Evolutionary conservation across 2,329 filamentous ascomycete genomes (phyloP), one percentile per base, ranked within the genome.

Genomic region (Cadophora gregata): DNA sequence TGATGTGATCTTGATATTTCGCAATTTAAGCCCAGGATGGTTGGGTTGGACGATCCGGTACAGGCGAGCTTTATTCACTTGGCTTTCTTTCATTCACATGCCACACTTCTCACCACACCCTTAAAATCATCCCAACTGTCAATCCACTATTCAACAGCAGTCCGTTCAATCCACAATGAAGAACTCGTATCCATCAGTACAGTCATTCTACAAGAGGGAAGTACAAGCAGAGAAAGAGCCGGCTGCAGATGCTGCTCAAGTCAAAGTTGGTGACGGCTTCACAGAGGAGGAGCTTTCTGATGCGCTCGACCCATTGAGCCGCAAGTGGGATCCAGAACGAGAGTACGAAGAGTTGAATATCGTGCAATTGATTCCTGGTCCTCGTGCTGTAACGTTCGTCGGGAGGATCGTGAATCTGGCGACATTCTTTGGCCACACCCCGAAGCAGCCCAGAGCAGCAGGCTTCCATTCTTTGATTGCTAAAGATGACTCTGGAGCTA

Each of bases 361-460:
- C 36, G 79, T 76, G 7, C 74, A 81, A 4, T 77, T 89, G 0
- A 69, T 82, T 42, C 78, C 82, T 1, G 86, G 86, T 0, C 83
- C 83, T 0, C 77, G 77, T 36, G 78, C 82, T 60, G 81, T 88
- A 33, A 79, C 79, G 2, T 84, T 89, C 65, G 81, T 79, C 42
- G 87, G 87, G 1, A 79, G 87, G 31, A 75, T 89, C 14, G 84
- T 86, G 12, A 88, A 88, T 73, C 81, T 87, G 68, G 82, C 78
- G 58, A 79, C 84, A 33, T 76, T 80, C 7, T 72, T 74, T 12
- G 82, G 80, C 25, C 77, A 76, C 3, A 81, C 77, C 65, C 82
- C 80, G 68, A 79, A 77, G 47, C 79, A 81, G 42, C 76, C 75
- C 45, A 79, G 80, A 47, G 83, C 85, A 1, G 80, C 81, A 68